Conservation (phyloP, 164 flowering plant species). For the Chimonanthus salicifolius region DNA sequence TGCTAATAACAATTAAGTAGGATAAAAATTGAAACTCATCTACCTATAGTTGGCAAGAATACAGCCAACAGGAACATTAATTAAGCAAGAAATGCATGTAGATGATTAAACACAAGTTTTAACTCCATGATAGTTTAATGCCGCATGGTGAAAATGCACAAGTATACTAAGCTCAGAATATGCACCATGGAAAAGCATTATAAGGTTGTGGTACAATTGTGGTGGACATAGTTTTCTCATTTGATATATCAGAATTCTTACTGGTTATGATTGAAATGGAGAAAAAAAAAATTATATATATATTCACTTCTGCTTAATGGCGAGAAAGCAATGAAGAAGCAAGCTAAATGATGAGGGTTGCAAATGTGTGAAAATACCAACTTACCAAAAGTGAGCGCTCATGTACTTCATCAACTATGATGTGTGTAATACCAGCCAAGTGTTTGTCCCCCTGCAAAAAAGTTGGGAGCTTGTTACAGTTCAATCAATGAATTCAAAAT, state of each 20-base stretch:
- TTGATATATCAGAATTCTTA: no score
- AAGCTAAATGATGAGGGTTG: no score
- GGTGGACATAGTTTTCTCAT: no score
- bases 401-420: constrained; percentile 93
- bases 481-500: no score
- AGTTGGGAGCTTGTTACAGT: not conserved
- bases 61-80: not conserved
- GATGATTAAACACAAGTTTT: not conserved
- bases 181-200: not conserved
- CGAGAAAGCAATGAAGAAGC: no score
- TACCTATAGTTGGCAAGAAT: no score
- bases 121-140: not conserved
- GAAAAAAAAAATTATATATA: no score
- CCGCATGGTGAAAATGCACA: not conserved
- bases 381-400: constrained; percentile 88
- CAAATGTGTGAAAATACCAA: not conserved
- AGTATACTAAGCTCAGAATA: not conserved
- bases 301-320: no score
- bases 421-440: constrained; percentile 62
- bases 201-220: no score
- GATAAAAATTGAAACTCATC: no score
- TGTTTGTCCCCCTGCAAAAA: constrained; percentile 56
- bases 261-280: no score
- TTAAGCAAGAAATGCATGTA: not conserved
- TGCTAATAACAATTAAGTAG: not conserved